Evolutionary conservation across 2,329 filamentous ascomycete species (phyloP).

Genomic region (Emericellopsis atlantica): DNA sequence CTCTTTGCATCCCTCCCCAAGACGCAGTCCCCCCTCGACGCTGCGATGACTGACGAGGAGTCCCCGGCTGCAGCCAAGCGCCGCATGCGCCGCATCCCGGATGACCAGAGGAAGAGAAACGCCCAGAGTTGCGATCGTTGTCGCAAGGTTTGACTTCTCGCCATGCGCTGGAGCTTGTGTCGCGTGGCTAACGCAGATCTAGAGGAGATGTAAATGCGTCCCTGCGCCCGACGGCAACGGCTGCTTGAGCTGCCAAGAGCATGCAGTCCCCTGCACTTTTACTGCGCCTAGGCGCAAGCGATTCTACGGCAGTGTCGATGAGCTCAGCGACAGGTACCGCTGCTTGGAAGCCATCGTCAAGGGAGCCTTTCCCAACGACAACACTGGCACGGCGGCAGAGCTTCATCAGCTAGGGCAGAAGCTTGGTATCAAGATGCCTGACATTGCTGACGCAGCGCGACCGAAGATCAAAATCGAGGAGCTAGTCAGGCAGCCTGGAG

Average conservation of each 20-base stretch:
- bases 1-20: not conserved
- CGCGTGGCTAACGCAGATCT: not conserved
- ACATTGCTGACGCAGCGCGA: slow-evolving; percentile 9
- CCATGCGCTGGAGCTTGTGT: not conserved
- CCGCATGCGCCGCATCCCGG: slow-evolving; percentile 18
- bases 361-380: slow-evolving; percentile 18
- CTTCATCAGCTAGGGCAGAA: slow-evolving; percentile 15
- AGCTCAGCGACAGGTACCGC: slow-evolving; percentile 17
- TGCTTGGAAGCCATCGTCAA: slow-evolving; percentile 22
- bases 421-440: slow-evolving; percentile 20
- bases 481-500: slow-evolving; percentile 4
- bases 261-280: slow-evolving; percentile 17
- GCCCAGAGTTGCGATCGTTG: slow-evolving; percentile 22
- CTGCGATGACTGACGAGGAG: slow-evolving; percentile 4
- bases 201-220: slow-evolving; percentile 22
- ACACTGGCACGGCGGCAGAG: slow-evolving; percentile 13
- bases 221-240: slow-evolving; percentile 13
- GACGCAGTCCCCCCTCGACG: not conserved
- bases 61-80: slow-evolving; percentile 11
- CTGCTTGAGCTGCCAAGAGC: slow-evolving; percentile 19
- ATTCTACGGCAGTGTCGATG: slow-evolving; percentile 22
- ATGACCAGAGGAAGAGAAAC: slow-evolving; percentile 19
- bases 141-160: slow-evolving; percentile 12
- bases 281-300: slow-evolving; percentile 20
- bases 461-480: slow-evolving; percentile 7